Conservation (phyloP, 169 alveolate species). For the Sarcocystis neurona region DNA sequence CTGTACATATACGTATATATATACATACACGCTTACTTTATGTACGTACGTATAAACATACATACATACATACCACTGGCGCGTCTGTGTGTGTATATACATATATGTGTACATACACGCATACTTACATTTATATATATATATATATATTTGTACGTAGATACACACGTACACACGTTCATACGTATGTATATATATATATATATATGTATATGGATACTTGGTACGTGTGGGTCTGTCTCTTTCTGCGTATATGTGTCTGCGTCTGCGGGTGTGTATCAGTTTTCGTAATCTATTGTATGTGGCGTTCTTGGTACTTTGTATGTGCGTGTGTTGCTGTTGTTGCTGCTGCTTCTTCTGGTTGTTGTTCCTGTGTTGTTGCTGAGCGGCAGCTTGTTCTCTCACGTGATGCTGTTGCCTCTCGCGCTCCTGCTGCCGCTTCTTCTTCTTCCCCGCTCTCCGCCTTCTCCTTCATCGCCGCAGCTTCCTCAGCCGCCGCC, state of each 20-base stretch:
- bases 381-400: background rate
- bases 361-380: background rate
- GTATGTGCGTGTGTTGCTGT: background rate
- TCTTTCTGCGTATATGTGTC: background rate
- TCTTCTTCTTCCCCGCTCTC: too few species aligned
- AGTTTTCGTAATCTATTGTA: background rate
- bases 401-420: too few species aligned
- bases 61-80: background rate
- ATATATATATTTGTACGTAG: background rate
- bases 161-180: background rate
- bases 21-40: background rate
- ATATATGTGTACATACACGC: background rate
- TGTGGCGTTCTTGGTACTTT: background rate
- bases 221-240: background rate
- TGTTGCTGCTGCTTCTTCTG: background rate
- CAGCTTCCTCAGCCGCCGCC: too few species aligned
- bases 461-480: too few species aligned
- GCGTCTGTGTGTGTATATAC: background rate
- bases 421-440: too few species aligned
- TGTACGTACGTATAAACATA: background rate
- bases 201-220: background rate
- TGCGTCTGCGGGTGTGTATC: background rate
- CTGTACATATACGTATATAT: background rate
- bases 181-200: background rate
- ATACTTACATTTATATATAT: background rate